Percentiles rank a stretch among this genome's conserved stretches.
These are phyloP conservation scores for Cyberlindnera mycetangii DNA, from an alignment of 805 yeast genomes.

Conservation along the genomic window DNA sequence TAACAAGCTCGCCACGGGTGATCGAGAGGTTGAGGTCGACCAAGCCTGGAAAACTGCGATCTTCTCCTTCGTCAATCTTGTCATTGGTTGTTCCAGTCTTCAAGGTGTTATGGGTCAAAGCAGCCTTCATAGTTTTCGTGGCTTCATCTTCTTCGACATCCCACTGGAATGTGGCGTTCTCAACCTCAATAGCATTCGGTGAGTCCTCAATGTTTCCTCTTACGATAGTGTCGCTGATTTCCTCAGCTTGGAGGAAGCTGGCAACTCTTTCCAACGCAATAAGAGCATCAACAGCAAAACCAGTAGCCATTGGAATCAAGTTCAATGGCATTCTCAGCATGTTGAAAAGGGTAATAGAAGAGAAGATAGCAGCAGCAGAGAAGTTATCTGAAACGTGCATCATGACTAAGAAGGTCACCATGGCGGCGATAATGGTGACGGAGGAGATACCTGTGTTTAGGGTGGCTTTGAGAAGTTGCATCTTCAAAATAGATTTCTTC, in stretches of 20 bases:
- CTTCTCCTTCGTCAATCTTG: conserved; percentile 13
- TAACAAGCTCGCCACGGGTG: conserved; percentile 65
- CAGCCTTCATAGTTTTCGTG: conserved; percentile 6
- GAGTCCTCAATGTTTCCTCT: conserved; percentile 35
- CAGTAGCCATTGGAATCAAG: conserved; percentile 62
- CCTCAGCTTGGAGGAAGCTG: conserved; percentile 39
- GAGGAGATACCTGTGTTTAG: conserved; percentile 64
- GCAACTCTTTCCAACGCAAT: conserved; percentile 56
- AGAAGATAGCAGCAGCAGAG: conserved; percentile 63
- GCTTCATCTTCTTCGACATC: conserved; percentile 32
- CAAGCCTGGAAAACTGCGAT: conserved; percentile 38
- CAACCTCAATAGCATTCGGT: conserved; percentile 41
- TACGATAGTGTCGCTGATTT: conserved; percentile 32
- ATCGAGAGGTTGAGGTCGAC: conserved; percentile 51
- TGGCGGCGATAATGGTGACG: conserved; percentile 47
- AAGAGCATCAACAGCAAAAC: conserved; percentile 60
- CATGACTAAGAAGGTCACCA: conserved; percentile 67
- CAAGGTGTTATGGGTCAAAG: not conserved
- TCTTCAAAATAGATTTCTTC: conserved; percentile 53
- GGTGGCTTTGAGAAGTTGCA: conserved; percentile 64
- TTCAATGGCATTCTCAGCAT: conserved; percentile 57
- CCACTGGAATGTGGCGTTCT: conserved; percentile 56
- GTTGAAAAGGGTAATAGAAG: conserved; percentile 69
- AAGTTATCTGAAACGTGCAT: conserved; percentile 40
- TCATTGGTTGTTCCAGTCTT: conserved; percentile 3